Evolutionary conservation across 805 yeast species (phyloP), one percentile per base, ranked within the genome.

Genomic region (Starmera caribaea): DNA sequence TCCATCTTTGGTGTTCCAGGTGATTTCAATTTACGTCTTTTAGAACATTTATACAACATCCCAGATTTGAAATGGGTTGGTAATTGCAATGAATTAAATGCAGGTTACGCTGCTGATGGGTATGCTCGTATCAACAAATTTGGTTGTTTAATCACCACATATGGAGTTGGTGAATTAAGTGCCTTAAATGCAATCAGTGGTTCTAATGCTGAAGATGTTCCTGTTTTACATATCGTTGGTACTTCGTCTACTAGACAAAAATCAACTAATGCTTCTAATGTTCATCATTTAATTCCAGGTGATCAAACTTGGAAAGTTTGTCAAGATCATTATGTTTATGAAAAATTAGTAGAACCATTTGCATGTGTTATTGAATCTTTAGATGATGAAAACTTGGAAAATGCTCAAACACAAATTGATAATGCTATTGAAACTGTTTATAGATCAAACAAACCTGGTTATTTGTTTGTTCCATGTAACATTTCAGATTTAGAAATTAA

Each of bases 71-170:
- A 75, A 42, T 87, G 94, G 85, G 73, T 84, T 34, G 95, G 95
- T 26, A 74, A 77, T 48, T 83, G 95, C 58, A 89, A 89, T 55
- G 96, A 88, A 63, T 71, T 89, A 49, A 89, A 88, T 51, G 84
- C 94, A 3, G 89, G 94, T 4, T 88, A 88, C 59, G 83, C 95
- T 10, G 88, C 89, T 9, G 96, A 88, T 57, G 97, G 96, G 7
- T 89, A 86, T 52, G 75, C 92, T 15, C 69, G 88, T 46, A 41
- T 65, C 37, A 64, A 63, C 41, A 46, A 48, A 0, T 44, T 65
- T 9, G 66, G 65, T 15, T 64, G 61, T 21, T 41, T 64, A 8
- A 48, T 64, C 28, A 64, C 69, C 0, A 88, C 96, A 5, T 84
- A 71, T 59, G 96, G 96, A 30, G 96, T 89, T 15, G 96, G 96